A percentile compares a stretch with the other conserved stretches of the same genome.
Conservation (phyloP, 2,329 filamentous ascomycete species). For the Aspergillus clavatus region DNA sequence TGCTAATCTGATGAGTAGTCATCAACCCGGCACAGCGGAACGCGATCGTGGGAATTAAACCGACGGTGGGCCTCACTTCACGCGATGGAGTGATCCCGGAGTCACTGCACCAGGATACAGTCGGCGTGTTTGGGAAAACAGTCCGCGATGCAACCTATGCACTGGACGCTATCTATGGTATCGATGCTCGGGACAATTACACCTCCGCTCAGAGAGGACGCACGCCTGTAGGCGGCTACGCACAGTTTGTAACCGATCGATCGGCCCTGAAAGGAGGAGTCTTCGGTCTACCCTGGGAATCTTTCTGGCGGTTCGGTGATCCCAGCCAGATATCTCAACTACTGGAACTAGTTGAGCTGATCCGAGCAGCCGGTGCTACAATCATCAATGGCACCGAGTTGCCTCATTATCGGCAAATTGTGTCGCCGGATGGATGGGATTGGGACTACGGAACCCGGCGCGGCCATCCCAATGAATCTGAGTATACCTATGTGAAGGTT, state of each 20-base stretch:
- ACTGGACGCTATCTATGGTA: slow-evolving; percentile 64
- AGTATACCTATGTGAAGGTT: slow-evolving; percentile 68
- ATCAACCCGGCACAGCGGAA: slow-evolving; percentile 69
- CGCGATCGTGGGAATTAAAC: slow-evolving; percentile 67
- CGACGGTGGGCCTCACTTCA: slow-evolving; percentile 68
- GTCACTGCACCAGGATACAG: slow-evolving; percentile 61
- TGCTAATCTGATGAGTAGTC: too few relatives aligned
- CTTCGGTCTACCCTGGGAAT: slow-evolving; percentile 68
- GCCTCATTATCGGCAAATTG: slow-evolving; percentile 56
- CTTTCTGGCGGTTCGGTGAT: slow-evolving; percentile 63
- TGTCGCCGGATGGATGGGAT: slow-evolving; percentile 66
- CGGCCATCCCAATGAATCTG: slow-evolving; percentile 65
- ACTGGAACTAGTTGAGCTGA: slow-evolving; percentile 47
- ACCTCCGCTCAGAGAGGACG: slow-evolving; percentile 54
- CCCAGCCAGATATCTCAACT: slow-evolving; percentile 53
- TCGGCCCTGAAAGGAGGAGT: slow-evolving; percentile 54
- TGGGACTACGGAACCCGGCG: slow-evolving; percentile 64
- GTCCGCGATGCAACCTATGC: slow-evolving; percentile 64
- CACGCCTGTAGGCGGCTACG: slow-evolving; percentile 54
- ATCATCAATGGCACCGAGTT: slow-evolving; percentile 68
- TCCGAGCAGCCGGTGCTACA: slow-evolving; percentile 59
- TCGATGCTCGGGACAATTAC: slow-evolving; percentile 61
- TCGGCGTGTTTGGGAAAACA: slow-evolving; percentile 63
- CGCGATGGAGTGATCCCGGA: slow-evolving; percentile 61
- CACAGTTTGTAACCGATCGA: slow-evolving; percentile 52